phyloP scores from a whole-genome alignment of 1,139 yeast genomes.

The Candida sp. region DNA sequence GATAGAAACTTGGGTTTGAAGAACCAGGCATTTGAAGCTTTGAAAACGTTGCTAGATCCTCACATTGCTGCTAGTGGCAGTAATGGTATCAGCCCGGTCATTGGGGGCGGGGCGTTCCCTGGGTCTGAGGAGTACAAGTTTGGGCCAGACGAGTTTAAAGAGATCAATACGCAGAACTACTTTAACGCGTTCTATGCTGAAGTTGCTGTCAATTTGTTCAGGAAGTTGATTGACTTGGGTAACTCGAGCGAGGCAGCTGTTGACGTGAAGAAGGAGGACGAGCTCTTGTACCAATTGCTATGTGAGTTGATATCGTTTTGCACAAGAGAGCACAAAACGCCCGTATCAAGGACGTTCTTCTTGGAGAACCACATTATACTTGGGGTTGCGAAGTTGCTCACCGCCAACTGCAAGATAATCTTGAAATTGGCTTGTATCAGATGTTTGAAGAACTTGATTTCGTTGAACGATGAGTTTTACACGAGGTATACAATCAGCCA shows the following conservation, averaged over 20 bases:
- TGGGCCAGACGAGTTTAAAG: conserved; percentile 31
- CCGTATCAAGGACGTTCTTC: conserved; percentile 62
- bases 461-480: conserved; percentile 65
- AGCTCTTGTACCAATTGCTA: conserved; percentile 60
- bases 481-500: conserved; percentile 59
- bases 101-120: conserved; percentile 3
- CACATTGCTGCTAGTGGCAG: conserved; percentile 30
- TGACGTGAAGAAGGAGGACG: conserved; percentile 24
- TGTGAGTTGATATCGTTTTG: conserved; percentile 76
- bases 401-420: conserved; percentile 44
- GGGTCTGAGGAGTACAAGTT: conserved; percentile 3
- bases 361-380: conserved; percentile 56
- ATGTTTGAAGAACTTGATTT: conserved; percentile 62
- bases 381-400: conserved; percentile 54
- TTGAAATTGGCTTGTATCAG: conserved; percentile 69
- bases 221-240: conserved; percentile 33
- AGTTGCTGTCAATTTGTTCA: conserved; percentile 65
- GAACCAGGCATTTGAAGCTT: conserved; percentile 84
- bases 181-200: conserved; percentile 62
- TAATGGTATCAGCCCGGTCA: conserved; percentile 4
- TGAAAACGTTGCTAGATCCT: conserved; percentile 73
- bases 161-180: conserved; percentile 53
- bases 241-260: conserved; percentile 13
- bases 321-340: conserved; percentile 61
- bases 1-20: conserved; percentile 77